Evolutionary conservation across 345 rosid genomes (phyloP).

Genomic region (Populus nigra): DNA sequence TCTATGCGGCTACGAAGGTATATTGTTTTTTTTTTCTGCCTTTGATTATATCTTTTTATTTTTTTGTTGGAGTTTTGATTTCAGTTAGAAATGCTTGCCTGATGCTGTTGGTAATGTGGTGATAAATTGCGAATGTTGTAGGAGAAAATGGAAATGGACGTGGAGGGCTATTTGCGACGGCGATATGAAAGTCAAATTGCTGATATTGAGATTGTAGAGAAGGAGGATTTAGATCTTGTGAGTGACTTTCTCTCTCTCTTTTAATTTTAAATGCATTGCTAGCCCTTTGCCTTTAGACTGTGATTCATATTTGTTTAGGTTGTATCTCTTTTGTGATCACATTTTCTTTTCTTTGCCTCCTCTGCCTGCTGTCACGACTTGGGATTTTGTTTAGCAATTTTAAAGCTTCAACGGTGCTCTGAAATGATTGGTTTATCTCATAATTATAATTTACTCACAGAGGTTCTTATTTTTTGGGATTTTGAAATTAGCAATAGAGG

Average conservation of each 20-base stretch:
- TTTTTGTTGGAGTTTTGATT: background rate
- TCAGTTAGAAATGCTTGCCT: too few relatives aligned
- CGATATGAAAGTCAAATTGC: slow-evolving; percentile 83
- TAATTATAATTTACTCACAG: background rate
- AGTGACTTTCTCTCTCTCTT: slow-evolving; percentile 26
- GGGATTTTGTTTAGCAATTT: too few relatives aligned
- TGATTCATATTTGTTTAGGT: background rate
- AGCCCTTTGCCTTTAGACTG: background rate
- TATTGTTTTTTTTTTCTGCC: background rate
- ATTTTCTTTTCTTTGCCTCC: too few relatives aligned
- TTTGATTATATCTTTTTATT: background rate
- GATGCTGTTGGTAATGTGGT: background rate
- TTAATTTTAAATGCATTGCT: background rate
- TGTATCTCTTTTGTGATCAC: background rate
- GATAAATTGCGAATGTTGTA: slow-evolving; percentile 20
- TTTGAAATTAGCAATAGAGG: background rate
- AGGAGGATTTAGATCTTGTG: slow-evolving; percentile 92
- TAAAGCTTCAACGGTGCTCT: too few relatives aligned
- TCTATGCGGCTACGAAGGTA: slow-evolving; percentile 83
- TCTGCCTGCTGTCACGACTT: too few relatives aligned
- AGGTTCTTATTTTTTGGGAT: background rate
- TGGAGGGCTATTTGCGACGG: slow-evolving; percentile 80
- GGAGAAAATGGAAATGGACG: slow-evolving; percentile 84
- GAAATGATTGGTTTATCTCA: background rate
- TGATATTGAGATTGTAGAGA: slow-evolving; percentile 61